Percentiles rank a stretch among this genome's conserved stretches.
phyloP scores from a whole-genome alignment of 805 yeast species.

The Candida montana region DNA sequence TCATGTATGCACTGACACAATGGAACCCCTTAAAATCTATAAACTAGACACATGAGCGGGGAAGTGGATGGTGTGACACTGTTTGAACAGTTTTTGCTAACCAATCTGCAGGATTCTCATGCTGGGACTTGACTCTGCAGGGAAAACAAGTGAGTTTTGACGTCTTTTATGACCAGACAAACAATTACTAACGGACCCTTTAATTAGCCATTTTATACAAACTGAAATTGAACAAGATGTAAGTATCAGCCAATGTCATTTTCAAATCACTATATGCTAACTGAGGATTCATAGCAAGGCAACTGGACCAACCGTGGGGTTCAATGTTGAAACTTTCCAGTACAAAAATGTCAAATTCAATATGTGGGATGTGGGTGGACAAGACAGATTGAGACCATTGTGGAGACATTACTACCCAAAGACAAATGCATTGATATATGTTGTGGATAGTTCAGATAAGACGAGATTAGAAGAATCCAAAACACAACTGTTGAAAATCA shows the following conservation, averaged over 20 bases:
- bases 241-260: slow-evolving; percentile 1
- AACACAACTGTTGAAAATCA: slow-evolving; percentile 68
- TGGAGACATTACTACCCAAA: slow-evolving; percentile 97
- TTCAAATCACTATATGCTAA: no score
- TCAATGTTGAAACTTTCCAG: slow-evolving; percentile 83
- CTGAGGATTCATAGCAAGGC: slow-evolving; percentile 33
- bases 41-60: no score
- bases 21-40: no score
- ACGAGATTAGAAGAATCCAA: slow-evolving; percentile 73
- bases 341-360: slow-evolving; percentile 79
- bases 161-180: neutral
- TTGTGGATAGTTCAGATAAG: slow-evolving; percentile 75
- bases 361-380: slow-evolving; percentile 97
- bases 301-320: slow-evolving; percentile 91
- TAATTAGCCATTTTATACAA: slow-evolving; percentile 63
- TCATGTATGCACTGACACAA: no score
- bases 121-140: slow-evolving; percentile 92
- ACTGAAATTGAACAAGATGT: slow-evolving; percentile 66
- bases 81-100: neutral
- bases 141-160: slow-evolving; percentile 51
- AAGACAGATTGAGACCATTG: slow-evolving; percentile 81
- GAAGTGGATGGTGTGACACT: no score
- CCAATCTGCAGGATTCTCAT: slow-evolving; percentile 63
- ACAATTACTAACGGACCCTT: slow-evolving; percentile 9
- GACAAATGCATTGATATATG: slow-evolving; percentile 86